Conservation (phyloP, 805 yeast species). For the Saccharomycopsis sp. region DNA sequence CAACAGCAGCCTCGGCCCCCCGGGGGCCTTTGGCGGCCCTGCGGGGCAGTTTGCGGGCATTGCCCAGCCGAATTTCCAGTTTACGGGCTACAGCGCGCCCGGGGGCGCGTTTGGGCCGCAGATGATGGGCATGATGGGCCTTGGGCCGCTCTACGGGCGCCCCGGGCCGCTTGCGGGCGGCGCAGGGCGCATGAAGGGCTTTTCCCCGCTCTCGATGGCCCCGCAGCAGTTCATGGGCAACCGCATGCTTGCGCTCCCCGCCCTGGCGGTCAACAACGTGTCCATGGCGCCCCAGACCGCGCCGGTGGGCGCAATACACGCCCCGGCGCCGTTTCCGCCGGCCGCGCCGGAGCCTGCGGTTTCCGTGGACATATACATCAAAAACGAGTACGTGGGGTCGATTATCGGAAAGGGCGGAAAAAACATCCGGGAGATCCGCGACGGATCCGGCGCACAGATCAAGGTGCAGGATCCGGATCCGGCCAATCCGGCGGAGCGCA, state of each 20-base stretch:
- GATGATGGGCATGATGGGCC: conserved; percentile 19
- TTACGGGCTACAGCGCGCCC: conserved; percentile 7
- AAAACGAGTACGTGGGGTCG: conserved; percentile 72
- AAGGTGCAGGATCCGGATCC: conserved; percentile 56
- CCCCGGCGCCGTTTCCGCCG: conserved; percentile 4
- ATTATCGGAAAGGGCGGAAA: conserved; percentile 85
- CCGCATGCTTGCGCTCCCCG: conserved; percentile 9
- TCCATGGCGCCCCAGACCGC: conserved; percentile 16
- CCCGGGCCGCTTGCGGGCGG: background rate
- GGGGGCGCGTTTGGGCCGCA: conserved; percentile 11
- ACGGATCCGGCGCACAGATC: conserved; percentile 68
- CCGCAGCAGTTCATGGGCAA: conserved; percentile 11
- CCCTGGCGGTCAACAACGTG: conserved; percentile 7
- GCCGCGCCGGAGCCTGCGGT: conserved; percentile 31
- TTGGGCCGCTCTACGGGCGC: background rate
- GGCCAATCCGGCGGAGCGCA: conserved; percentile 46
- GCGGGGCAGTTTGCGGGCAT: conserved; percentile 20
- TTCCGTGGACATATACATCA: conserved; percentile 67
- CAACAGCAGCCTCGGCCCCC: conserved; percentile 1
- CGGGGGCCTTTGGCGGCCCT: conserved; percentile 10
- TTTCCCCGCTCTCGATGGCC: conserved; percentile 1
- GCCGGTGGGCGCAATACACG: conserved; percentile 9
- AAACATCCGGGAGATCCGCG: conserved; percentile 70
- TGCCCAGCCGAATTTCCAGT: conserved; percentile 13
- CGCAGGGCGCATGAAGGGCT: conserved; percentile 16